phyloP scores from a whole-genome alignment of 2,329 filamentous ascomycete species.

The Tympanopsis confertula region DNA sequence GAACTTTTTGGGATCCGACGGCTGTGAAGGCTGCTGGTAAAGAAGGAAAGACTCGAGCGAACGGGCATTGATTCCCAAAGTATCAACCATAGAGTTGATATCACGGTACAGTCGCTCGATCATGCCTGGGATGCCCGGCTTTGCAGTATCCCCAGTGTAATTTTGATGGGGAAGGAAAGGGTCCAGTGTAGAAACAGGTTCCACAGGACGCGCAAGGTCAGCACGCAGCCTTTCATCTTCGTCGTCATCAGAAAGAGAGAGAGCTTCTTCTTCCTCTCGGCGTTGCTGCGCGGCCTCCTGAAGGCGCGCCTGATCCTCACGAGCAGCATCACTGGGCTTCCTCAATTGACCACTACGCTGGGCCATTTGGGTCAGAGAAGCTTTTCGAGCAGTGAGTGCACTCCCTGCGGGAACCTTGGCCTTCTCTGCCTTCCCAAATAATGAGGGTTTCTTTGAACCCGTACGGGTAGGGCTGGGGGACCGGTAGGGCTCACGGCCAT shows the following conservation, averaged over 20 bases:
- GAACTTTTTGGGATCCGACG: not conserved
- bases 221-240: constrained; percentile 31
- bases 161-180: constrained; percentile 34
- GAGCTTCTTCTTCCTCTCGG: constrained; percentile 4
- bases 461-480: not conserved
- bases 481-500: constrained; percentile 6
- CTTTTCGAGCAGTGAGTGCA: not conserved
- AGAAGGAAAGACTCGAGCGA: not conserved
- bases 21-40: not conserved
- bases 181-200: constrained; percentile 27
- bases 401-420: not conserved
- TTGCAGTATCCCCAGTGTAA: constrained; percentile 25
- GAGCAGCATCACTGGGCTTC: constrained; percentile 12
- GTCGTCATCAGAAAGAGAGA: constrained; percentile 26
- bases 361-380: not conserved
- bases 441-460: too few relatives aligned
- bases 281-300: constrained; percentile 2
- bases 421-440: not conserved
- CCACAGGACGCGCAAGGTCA: constrained; percentile 26
- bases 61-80: not conserved
- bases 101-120: constrained; percentile 35
- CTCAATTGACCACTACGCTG: constrained; percentile 4
- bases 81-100: constrained; percentile 19
- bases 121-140: constrained; percentile 33
- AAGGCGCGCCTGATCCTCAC: constrained; percentile 1